A percentile compares a stretch with the other conserved stretches of the same genome.
Conservation (phyloP, 2,329 filamentous ascomycete species). For the Claviceps sp. region DNA sequence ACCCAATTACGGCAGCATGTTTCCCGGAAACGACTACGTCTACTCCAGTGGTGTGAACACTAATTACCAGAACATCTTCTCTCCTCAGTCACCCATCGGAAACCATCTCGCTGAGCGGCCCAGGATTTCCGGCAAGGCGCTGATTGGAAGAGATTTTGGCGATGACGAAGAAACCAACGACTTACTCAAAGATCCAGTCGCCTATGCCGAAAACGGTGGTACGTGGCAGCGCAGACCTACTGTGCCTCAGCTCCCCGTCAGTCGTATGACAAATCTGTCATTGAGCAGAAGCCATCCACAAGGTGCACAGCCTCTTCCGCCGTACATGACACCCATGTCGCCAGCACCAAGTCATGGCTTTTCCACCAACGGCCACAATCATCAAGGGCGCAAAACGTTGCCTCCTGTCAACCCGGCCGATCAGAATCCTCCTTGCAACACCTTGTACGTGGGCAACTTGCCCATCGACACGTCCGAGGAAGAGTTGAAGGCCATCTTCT, state of each 20-base stretch:
- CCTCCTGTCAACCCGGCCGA: slow-evolving; percentile 89
- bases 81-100: slow-evolving; percentile 59
- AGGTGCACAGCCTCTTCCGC: slow-evolving; percentile 39
- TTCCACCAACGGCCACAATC: slow-evolving; percentile 35
- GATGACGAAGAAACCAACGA: slow-evolving; percentile 58
- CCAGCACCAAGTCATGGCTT: slow-evolving; percentile 25
- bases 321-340: slow-evolving; percentile 39
- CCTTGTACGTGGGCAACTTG: slow-evolving; percentile 92
- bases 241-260: slow-evolving; percentile 56
- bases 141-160: slow-evolving; percentile 54
- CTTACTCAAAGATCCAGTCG: slow-evolving; percentile 58
- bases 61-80: slow-evolving; percentile 52
- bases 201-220: slow-evolving; percentile 50
- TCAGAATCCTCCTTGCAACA: slow-evolving; percentile 95
- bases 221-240: slow-evolving; percentile 48
- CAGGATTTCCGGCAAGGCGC: slow-evolving; percentile 51
- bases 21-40: slow-evolving; percentile 44
- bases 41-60: slow-evolving; percentile 41
- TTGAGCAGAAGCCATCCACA: slow-evolving; percentile 48
- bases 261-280: slow-evolving; percentile 55
- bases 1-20: slow-evolving; percentile 41
- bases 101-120: slow-evolving; percentile 51
- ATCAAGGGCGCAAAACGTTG: slow-evolving; percentile 47
- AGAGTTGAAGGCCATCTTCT: slow-evolving; percentile 87
- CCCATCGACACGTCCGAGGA: slow-evolving; percentile 89